phyloP scores from a whole-genome alignment of 2,329 filamentous ascomycete genomes.

The Talaromyces sp. region DNA sequence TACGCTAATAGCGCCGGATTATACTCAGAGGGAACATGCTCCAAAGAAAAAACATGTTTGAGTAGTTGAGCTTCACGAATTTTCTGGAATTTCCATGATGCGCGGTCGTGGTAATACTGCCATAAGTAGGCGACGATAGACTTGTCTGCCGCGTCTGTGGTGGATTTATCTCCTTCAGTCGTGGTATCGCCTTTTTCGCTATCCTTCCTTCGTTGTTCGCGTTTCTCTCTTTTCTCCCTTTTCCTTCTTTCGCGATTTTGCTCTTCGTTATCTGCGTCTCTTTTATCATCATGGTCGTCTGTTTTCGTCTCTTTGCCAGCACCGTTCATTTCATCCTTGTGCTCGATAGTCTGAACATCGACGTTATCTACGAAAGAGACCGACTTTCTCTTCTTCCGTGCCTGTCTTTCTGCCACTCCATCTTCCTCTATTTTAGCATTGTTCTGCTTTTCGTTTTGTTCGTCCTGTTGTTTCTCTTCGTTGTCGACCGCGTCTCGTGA shows the following conservation, averaged over 20 bases:
- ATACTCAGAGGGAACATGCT: conserved; percentile 67
- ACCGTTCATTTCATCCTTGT: conserved; percentile 13
- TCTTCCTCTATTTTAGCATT: conserved; percentile 12
- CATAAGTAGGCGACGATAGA: conserved; percentile 73
- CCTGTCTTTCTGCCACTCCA: background rate
- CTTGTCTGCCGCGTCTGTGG: conserved; percentile 26
- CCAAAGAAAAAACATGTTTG: conserved; percentile 73
- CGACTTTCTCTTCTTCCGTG: conserved; percentile 45
- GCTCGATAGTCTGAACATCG: conserved; percentile 43
- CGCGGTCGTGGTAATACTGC: conserved; percentile 67
- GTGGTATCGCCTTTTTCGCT: background rate
- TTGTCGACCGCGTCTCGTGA: conserved; percentile 16
- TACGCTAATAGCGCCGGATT: conserved; percentile 71
- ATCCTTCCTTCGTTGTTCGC: conserved; percentile 19
- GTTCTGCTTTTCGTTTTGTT: background rate
- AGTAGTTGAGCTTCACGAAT: conserved; percentile 81
- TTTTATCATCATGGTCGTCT: conserved; percentile 5
- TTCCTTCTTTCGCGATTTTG: conserved; percentile 25
- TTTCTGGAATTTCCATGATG: conserved; percentile 94
- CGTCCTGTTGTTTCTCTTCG: conserved; percentile 23
- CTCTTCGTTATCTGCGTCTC: conserved; percentile 26
- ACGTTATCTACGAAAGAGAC: conserved; percentile 62
- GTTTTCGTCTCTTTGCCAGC: background rate
- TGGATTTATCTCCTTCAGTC: background rate
- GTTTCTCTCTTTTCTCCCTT: conserved; percentile 23